phyloP scores from a whole-genome alignment of 176 grass and related monocot genomes.

The Pharus latifolius region DNA sequence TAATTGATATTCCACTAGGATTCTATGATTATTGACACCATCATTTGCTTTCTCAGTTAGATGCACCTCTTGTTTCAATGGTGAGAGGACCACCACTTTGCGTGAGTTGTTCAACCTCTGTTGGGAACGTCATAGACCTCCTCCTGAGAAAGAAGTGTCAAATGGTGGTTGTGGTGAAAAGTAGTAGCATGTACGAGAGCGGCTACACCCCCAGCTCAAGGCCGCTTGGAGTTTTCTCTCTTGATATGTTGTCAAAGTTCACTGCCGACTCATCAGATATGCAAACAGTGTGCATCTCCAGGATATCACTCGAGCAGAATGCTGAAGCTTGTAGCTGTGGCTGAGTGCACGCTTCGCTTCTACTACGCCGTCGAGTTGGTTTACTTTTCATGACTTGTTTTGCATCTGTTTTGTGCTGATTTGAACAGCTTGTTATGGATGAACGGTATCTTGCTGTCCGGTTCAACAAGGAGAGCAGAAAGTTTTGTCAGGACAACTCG shows the following conservation, averaged over 20 bases:
- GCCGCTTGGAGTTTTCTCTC: slow-evolving; percentile 60
- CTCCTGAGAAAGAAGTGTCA: slow-evolving; percentile 51
- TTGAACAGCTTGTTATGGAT: background rate
- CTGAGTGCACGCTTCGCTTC: background rate
- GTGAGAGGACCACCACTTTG: slow-evolving; percentile 52
- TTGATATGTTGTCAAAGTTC: slow-evolving; percentile 32
- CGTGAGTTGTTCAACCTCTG: slow-evolving; percentile 47
- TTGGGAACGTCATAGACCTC: slow-evolving; percentile 61
- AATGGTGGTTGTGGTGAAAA: slow-evolving; percentile 67
- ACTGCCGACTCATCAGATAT: background rate
- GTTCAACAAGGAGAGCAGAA: background rate
- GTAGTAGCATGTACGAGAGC: slow-evolving; percentile 47
- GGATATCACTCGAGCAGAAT: background rate
- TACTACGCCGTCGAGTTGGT: too few relatives aligned
- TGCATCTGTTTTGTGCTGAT: too few relatives aligned
- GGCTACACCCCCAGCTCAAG: slow-evolving; percentile 56
- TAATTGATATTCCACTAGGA: background rate
- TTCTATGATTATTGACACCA: background rate
- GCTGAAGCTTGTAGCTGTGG: background rate
- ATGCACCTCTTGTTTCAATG: slow-evolving; percentile 61
- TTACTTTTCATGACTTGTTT: too few relatives aligned
- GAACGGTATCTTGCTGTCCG: background rate
- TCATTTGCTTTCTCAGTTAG: slow-evolving; percentile 34
- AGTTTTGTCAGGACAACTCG: too few relatives aligned
- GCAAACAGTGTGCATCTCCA: background rate